A percentile compares a stretch with the other conserved stretches of the same genome.
Evolutionary conservation across 1,139 yeast genomes (phyloP).

Genomic region (Arxiozyma telluris): DNA sequence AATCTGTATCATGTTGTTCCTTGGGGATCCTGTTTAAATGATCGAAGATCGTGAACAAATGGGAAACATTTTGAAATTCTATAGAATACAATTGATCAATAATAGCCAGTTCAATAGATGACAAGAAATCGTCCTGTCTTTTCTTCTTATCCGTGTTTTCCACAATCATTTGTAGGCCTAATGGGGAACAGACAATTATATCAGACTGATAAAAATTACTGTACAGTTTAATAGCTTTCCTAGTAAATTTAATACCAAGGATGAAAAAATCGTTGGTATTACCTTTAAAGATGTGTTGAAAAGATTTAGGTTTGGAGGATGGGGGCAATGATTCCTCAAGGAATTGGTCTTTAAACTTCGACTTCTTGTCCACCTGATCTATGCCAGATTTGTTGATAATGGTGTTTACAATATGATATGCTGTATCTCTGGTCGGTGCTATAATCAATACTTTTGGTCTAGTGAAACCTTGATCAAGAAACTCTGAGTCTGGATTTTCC

Average conservation of each 20-base stretch:
- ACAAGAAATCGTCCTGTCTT: slow-evolving; percentile 59
- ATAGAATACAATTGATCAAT: slow-evolving; percentile 81
- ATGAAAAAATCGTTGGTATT: slow-evolving; percentile 89
- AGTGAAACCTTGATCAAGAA: slow-evolving; percentile 90
- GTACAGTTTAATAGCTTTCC: slow-evolving; percentile 76
- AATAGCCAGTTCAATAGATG: slow-evolving; percentile 75
- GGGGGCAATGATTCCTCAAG: slow-evolving; percentile 43
- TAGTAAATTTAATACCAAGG: slow-evolving; percentile 77
- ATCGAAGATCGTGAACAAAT: slow-evolving; percentile 60
- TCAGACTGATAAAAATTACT: slow-evolving; percentile 82
- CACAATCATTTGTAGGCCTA: slow-evolving; percentile 76
- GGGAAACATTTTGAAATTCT: slow-evolving; percentile 92
- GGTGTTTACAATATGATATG: slow-evolving; percentile 59
- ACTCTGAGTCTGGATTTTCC: slow-evolving; percentile 39
- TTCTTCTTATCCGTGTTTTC: slow-evolving; percentile 47
- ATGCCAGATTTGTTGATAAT: slow-evolving; percentile 57
- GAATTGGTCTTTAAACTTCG: slow-evolving; percentile 66
- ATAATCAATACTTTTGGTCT: slow-evolving; percentile 80
- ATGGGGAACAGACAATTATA: slow-evolving; percentile 81
- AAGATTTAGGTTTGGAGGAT: slow-evolving; percentile 70
- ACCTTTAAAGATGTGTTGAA: slow-evolving; percentile 72
- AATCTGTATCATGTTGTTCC: slow-evolving; percentile 77
- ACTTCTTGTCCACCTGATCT: slow-evolving; percentile 71
- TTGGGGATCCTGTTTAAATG: slow-evolving; percentile 70
- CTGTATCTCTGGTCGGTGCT: slow-evolving; percentile 76